Conservation (phyloP, 2,329 filamentous ascomycete species). For the Fusarium veterinarium region DNA sequence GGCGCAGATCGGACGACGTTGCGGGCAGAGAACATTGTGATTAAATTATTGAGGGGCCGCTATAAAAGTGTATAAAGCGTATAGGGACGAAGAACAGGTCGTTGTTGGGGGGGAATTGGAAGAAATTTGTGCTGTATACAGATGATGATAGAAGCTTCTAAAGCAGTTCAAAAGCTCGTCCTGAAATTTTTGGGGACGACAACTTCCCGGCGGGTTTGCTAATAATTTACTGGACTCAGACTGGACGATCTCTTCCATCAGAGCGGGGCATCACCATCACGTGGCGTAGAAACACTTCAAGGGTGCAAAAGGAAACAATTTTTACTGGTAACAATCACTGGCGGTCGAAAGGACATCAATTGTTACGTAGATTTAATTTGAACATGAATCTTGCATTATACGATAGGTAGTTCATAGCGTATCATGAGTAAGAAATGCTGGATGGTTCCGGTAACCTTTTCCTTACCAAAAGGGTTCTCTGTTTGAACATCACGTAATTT, state of each 20-base stretch:
- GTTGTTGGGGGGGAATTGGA: slow-evolving; percentile 22
- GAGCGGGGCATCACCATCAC: slow-evolving; percentile 31
- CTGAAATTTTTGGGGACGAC: slow-evolving; percentile 41
- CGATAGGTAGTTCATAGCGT: background rate
- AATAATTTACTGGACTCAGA: slow-evolving; percentile 31
- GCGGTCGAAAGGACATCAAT: background rate
- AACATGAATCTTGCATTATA: background rate
- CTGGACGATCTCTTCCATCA: slow-evolving; percentile 30
- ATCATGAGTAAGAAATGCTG: slow-evolving; percentile 4
- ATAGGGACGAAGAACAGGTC: background rate
- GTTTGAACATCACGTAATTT: background rate
- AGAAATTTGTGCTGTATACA: slow-evolving; percentile 25
- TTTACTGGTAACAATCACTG: background rate
- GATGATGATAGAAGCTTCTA: slow-evolving; percentile 40
- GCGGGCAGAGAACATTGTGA: slow-evolving; percentile 77
- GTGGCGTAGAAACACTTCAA: slow-evolving; percentile 14
- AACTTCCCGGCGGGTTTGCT: slow-evolving; percentile 23
- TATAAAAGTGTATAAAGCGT: background rate
- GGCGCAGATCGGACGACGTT: slow-evolving; percentile 74
- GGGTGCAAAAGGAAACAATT: background rate
- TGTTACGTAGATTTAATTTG: background rate
- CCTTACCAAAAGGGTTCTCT: background rate
- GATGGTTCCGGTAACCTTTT: background rate
- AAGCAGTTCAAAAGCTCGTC: slow-evolving; percentile 27
- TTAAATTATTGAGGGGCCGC: slow-evolving; percentile 7